Evolutionary conservation across 2,329 filamentous ascomycete genomes (phyloP), one percentile per base, ranked within the genome.

Genomic region (Sarocladium oryzae): DNA sequence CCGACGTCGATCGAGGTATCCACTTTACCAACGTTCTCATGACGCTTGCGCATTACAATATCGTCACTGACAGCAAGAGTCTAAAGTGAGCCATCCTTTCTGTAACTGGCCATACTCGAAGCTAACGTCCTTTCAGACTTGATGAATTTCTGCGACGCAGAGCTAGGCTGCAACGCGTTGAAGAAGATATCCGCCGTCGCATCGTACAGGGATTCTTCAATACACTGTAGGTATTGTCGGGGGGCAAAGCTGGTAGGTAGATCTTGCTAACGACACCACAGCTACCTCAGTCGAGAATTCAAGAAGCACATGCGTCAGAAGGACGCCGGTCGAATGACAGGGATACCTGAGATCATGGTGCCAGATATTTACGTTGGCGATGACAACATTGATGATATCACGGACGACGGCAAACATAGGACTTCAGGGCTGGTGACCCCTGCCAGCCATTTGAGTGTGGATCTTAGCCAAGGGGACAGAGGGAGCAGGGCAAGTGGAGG

Each of bases 11-110:
- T 61, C 81, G 82, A 55, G 93, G 93, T 45, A 95, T 99, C 54
- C 86, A 88, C 1, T 99, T 99, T 66, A 93, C 89, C 2, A 85
- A 86, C 6, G 86, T 96, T 20, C 76, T 99, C 49, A 93, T 99
- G 86, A 95, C 95, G 54, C 76, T 99, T 52, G 92, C 95, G 30
- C 93, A 99, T 68, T 95, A 99, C 76, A 99, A 97, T 62, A 90
- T 99, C 62, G 99, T 99, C 66, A 96, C 86, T 58, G 93, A 99
- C 68, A 96, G 86, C 73, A 96, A 96, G 76, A 96, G 90, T 68
- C 73, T 99, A 63, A 85, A 80, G 85, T 88, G 72, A 64, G 73
- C 9, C 50, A 28, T 15, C 20, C 13, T 2, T 4, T 35, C 13
- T 30, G 16, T 49, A 21, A 4, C 37, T 30, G 11, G 21, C 6